Conservation (phyloP, 371 early-diverging fungal species). For the Massospora cicadina region DNA sequence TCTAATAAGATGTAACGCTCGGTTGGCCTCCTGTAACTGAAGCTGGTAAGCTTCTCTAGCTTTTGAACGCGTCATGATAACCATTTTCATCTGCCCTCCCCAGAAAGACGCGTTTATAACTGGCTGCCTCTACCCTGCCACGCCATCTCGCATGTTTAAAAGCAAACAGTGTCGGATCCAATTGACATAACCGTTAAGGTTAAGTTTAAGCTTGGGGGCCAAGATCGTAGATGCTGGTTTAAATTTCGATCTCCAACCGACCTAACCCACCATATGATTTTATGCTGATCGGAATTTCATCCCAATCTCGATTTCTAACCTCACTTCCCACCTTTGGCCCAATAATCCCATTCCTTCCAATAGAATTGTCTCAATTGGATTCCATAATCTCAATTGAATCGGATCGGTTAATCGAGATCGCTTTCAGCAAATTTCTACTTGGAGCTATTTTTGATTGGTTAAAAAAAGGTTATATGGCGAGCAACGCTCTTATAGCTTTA, state of each 20-base stretch:
- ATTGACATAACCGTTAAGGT: not conserved
- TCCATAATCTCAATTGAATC: no score
- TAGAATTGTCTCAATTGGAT: no score
- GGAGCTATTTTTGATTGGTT: no score
- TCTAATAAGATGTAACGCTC: not conserved
- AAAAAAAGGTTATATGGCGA: no score
- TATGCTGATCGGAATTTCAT: not conserved
- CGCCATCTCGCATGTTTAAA: not conserved
- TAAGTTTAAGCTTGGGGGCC: not conserved
- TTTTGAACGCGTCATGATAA: conserved; percentile 2
- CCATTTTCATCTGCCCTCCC: not conserved
- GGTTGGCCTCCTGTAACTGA: not conserved
- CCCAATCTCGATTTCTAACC: not conserved
- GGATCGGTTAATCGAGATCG: no score
- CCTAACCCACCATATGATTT: not conserved
- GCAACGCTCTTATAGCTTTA: no score
- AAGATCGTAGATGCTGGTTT: not conserved
- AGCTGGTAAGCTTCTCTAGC: not conserved
- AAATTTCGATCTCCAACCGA: not conserved
- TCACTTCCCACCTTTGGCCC: no score
- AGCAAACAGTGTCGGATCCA: not conserved
- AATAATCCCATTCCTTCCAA: no score
- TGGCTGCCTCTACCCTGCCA: not conserved
- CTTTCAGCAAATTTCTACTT: no score
- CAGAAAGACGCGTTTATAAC: not conserved